Percentiles rank a stretch among this genome's conserved stretches.
phyloP scores from a whole-genome alignment of 768 basidiomycete genomes.

The Suillus bovinus region DNA sequence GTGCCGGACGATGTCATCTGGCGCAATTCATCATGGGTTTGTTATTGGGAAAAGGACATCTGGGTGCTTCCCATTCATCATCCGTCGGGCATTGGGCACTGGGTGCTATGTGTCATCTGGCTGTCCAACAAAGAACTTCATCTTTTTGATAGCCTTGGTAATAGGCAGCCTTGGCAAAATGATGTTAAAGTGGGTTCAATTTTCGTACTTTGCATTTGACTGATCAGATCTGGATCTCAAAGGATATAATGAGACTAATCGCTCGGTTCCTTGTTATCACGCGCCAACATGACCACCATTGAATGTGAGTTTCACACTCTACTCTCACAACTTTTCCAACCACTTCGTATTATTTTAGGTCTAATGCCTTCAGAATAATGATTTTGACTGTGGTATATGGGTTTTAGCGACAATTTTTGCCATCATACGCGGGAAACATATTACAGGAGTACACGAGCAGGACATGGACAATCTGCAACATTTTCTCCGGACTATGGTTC shows the following conservation, averaged over 20 bases:
- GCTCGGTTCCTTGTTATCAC: background rate
- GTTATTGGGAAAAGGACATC: conserved; percentile 30
- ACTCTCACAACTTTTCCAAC: background rate
- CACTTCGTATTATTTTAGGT: background rate
- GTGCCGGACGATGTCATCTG: conserved; percentile 21
- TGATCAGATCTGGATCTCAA: background rate
- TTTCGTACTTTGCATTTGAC: background rate
- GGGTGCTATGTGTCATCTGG: conserved; percentile 29
- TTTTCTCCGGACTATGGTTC: background rate
- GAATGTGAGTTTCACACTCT: background rate
- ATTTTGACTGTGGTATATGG: background rate
- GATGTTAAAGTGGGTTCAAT: background rate
- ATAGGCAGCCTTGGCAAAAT: background rate
- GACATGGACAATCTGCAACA: background rate
- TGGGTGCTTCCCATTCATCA: conserved; percentile 42
- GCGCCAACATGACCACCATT: background rate
- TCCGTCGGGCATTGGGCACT: conserved; percentile 22
- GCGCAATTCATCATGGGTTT: conserved; percentile 9
- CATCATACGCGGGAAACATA: background rate
- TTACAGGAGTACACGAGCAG: background rate
- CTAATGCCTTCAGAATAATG: background rate
- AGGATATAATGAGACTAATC: background rate
- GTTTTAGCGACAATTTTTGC: background rate
- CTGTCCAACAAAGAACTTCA: background rate
- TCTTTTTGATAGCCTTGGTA: background rate